These are phyloP conservation scores for Phytophthora litchii DNA, from an alignment of 352 stramenopile species.

Conservation along the genomic window DNA sequence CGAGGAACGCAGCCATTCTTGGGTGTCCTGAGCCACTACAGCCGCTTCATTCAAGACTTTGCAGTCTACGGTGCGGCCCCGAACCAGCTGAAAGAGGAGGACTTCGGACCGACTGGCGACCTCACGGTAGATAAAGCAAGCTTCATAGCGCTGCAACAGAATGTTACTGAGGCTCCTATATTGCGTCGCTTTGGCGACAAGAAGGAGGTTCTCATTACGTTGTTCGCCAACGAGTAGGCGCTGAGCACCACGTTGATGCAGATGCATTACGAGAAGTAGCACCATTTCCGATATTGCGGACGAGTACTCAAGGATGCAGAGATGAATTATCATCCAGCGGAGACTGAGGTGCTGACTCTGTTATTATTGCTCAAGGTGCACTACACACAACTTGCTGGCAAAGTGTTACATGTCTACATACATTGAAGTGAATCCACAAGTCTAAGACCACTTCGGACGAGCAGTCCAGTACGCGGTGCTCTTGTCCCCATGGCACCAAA, in stretches of 20 bases:
- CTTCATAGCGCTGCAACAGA: conserved; percentile 22
- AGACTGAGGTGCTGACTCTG: conserved; percentile 21
- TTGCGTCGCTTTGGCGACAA: conserved; percentile 13
- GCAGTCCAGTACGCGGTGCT: conserved; percentile 17
- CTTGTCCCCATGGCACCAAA: conserved; percentile 16
- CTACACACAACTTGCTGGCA: conserved; percentile 5
- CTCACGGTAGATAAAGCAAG: neutral
- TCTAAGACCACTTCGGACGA: conserved; percentile 19
- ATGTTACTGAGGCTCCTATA: conserved; percentile 10
- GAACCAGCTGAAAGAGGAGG: conserved; percentile 23
- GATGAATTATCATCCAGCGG: conserved; percentile 15
- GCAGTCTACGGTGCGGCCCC: conserved; percentile 13
- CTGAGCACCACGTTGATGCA: conserved; percentile 22
- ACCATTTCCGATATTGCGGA: conserved; percentile 15
- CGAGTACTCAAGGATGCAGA: conserved; percentile 14
- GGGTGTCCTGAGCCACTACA: conserved; percentile 32
- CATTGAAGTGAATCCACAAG: conserved; percentile 23
- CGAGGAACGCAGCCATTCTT: conserved; percentile 33
- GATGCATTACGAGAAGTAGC: conserved; percentile 5
- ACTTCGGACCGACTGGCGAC: neutral
- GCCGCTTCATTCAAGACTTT: conserved; percentile 33
- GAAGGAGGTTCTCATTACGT: conserved; percentile 11
- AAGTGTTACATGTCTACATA: conserved; percentile 20
- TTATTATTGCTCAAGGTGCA: conserved; percentile 10
- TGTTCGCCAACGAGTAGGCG: conserved; percentile 30